A percentile compares a stretch with the other conserved stretches of the same genome.
Evolutionary conservation across 495 filamentous ascomycete genomes (phyloP).

Genomic region (Aspergillus nanangensis): DNA sequence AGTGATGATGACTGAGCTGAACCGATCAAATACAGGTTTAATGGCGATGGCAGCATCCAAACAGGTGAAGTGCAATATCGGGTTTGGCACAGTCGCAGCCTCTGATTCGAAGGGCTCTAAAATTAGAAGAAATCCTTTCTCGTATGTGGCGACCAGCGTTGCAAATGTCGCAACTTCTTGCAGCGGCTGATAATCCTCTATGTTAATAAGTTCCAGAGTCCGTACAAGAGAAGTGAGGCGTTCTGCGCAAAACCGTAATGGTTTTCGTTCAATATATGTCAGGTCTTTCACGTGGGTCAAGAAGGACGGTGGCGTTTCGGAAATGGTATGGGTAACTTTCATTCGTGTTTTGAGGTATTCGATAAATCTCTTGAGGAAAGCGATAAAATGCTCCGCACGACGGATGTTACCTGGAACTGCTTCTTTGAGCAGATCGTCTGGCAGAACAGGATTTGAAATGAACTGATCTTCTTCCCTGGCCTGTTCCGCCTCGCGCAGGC

Average conservation of each 20-base stretch:
- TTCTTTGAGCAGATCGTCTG: conserved; percentile 55
- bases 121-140: conserved; percentile 94
- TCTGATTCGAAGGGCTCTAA: conserved; percentile 96
- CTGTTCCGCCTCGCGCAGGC: conserved; percentile 81
- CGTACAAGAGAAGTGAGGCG: conserved; percentile 90
- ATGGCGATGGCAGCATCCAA: conserved; percentile 98
- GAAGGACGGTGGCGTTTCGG: conserved; percentile 93
- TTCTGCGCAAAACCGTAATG: conserved; percentile 92
- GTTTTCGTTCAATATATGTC: conserved; percentile 97
- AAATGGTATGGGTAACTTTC: conserved; percentile 96
- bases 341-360: conserved; percentile 98
- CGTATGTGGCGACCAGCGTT: conserved; percentile 95
- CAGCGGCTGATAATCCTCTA: conserved; percentile 94
- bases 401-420: conserved; percentile 96
- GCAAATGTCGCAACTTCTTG: conserved; percentile 99
- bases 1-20: conserved; percentile 96
- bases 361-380: conserved; percentile 92
- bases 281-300: conserved; percentile 89
- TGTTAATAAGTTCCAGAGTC: conserved; percentile 93
- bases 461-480: conserved; percentile 90
- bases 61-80: conserved; percentile 92
- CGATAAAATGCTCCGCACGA: conserved; percentile 92
- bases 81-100: conserved; percentile 91
- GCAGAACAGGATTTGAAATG: conserved; percentile 77
- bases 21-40: conserved; percentile 95